Evolutionary conservation across 306 rosid species (phyloP), one percentile per base, ranked within the genome.

Genomic region (Casuarina cunninghamiana): DNA sequence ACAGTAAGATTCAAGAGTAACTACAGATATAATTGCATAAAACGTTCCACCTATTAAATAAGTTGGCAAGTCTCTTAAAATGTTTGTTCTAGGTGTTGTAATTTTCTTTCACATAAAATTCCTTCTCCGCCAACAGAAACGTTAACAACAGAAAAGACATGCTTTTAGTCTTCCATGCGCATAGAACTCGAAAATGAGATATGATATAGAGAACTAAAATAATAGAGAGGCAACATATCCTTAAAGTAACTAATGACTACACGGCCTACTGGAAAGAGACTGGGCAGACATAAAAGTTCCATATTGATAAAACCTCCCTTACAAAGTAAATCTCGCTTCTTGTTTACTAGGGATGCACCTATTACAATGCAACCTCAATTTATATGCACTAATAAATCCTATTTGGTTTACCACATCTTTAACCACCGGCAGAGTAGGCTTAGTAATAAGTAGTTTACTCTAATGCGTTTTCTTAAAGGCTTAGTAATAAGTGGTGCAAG

Each of bases 251-350:
- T 53, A 26, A 67, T 41, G 69, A 58, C 45, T 26, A 68, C 42
- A 76, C 45, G 41, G 32, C 51, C 6, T 12, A 15, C 61, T 38
- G 54, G 21, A 55, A 73, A 49, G 68, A 53, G 46, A 71, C 37
- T 65, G 53, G 17, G 57, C 60, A 78, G 39, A 72, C 61, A 63
- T 44, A 51, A 75, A 60, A 75, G 37, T 46, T 75, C 74, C 77
- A 80, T 72, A 49, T 63, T 46, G 61, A 41, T 44, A 51, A 71
- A 62, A 61, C 68, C 66, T 51, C 71, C 17, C 49, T 71, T 67
- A 32, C 1, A n/a, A 21, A 50, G 72, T 43, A 71, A 48, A 55
- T 43, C 69, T 42, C 58, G 71, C 44, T 44, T 17, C 69, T 44
- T 7, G 49, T 46, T 65, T 38, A 16, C 71, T 12, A 41, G 16